phyloP scores from a whole-genome alignment of 768 basidiomycete species.

The Leccinellum albellum region DNA sequence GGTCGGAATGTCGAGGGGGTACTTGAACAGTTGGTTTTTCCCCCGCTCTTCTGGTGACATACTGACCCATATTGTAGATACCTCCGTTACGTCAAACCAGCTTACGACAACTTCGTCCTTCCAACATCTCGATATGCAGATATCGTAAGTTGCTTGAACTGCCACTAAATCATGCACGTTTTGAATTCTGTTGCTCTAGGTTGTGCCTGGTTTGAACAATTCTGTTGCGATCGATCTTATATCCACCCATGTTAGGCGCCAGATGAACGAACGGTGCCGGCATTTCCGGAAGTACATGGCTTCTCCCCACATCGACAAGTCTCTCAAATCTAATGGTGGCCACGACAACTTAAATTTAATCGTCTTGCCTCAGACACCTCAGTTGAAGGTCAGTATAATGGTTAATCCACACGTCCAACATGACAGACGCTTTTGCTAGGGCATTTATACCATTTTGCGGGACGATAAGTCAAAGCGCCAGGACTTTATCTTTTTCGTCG shows the following conservation, averaged over 20 bases:
- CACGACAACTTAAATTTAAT: slow-evolving; percentile 52
- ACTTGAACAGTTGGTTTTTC: slow-evolving; percentile 69
- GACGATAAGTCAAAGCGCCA: slow-evolving; percentile 66
- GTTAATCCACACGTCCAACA: not conserved
- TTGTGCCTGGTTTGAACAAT: slow-evolving; percentile 93
- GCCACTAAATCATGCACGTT: not conserved
- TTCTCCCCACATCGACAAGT: slow-evolving; percentile 37
- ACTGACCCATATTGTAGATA: slow-evolving; percentile 50
- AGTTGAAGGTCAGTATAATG: slow-evolving; percentile 58
- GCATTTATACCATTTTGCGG: slow-evolving; percentile 84
- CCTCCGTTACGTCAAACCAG: slow-evolving; percentile 90
- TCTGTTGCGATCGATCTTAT: slow-evolving; percentile 90
- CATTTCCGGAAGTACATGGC: slow-evolving; percentile 75
- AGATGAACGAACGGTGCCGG: slow-evolving; percentile 75
- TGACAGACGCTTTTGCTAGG: slow-evolving; percentile 42
- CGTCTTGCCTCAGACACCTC: slow-evolving; percentile 74
- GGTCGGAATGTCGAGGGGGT: slow-evolving; percentile 83
- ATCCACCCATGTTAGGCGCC: slow-evolving; percentile 80
- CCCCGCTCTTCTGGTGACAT: not conserved
- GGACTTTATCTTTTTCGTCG: slow-evolving; percentile 92
- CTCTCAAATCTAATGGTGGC: slow-evolving; percentile 33
- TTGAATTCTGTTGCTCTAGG: slow-evolving; percentile 43
- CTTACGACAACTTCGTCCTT: slow-evolving; percentile 90
- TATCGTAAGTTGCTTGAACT: slow-evolving; percentile 49
- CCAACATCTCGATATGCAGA: slow-evolving; percentile 87